Percentiles rank a stretch among this genome's conserved stretches.
phyloP scores from a whole-genome alignment of 192 early-diverging fungal genomes.

The Borealophlyctis nickersoniae region DNA sequence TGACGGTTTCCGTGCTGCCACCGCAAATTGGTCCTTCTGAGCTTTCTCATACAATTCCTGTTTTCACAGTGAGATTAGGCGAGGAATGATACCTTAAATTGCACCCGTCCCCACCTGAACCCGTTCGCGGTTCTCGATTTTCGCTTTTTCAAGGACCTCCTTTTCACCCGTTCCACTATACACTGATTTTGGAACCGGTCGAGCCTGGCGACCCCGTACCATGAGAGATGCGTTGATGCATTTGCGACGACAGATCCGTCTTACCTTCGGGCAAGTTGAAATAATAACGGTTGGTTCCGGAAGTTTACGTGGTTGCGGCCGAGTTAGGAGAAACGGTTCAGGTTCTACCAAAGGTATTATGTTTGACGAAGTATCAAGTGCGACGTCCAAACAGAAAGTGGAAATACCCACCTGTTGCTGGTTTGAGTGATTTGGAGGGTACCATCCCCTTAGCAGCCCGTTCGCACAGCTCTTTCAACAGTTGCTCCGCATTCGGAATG shows the following conservation, averaged over 20 bases:
- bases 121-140: constrained; percentile 37
- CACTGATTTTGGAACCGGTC: constrained; percentile 35
- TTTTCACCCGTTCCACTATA: constrained; percentile 37
- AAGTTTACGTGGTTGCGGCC: constrained; percentile 33
- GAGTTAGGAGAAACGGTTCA: constrained; percentile 45
- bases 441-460: constrained; percentile 37
- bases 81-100: constrained; percentile 2
- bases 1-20: constrained; percentile 17
- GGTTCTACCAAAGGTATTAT: constrained; percentile 13
- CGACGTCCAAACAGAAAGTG: constrained; percentile 2
- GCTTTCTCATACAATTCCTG: constrained; percentile 22
- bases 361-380: background rate
- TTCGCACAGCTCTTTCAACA: constrained; percentile 31
- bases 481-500: constrained; percentile 15
- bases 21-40: constrained; percentile 17
- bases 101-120: constrained; percentile 20
- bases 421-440: constrained; percentile 30
- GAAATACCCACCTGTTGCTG: constrained; percentile 23
- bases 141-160: constrained; percentile 35
- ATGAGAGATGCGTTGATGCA: no score
- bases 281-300: constrained; percentile 31
- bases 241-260: no score
- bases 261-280: constrained; percentile 36
- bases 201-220: constrained; percentile 30
- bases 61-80: background rate